Evolutionary conservation across 257 asterid genomes (phyloP), one percentile per base, ranked within the genome.

Genomic region (Fraxinus pennsylvanica): DNA sequence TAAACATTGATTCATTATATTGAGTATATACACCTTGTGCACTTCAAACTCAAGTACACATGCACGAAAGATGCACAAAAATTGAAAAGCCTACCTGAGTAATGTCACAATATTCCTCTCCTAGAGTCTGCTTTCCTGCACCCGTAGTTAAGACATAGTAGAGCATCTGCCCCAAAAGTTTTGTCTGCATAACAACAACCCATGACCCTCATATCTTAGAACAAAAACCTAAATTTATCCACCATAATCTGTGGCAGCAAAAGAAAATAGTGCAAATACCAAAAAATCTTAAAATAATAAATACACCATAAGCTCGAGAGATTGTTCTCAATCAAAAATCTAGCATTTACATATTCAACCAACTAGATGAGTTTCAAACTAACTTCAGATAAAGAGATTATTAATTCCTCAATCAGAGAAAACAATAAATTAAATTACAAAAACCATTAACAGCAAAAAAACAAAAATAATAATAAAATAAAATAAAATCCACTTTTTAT

Each of bases 21-120:
- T 61, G 68, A 25, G 78, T 19, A 29, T 30, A 21, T n/a, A 66
- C 61, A 69, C 19, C 67, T 78, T 25, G 45, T 77, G 68, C 9
- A 73, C 22, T 9, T 35, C 21, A 74, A 80, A 43, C 50, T n/a
- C 72, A 19, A 75, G 30, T 69, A 36, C 57, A 22, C 35, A 65
- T 73, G 65, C 79, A 75, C 30, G 9, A 22, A 61, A 8, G 4
- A 52, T 35, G 30, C 19, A 19, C 33, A 38, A 21, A 38, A 72
- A 79, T 76, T 59, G 3, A 38, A 79, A 68, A 65, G 77, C 67
- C 45, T 22, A 95, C 99, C 98, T 92, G 99, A 75, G 89, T 91
- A 80, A 93, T 91, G 79, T 96, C 99, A 74, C 99, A 96, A 79
- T 96, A 96, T 84, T 96, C 99, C 88, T 96, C 99, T 70, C 99